Evolutionary conservation across 2,329 filamentous ascomycete genomes (phyloP).

Genomic region (Aureobasidium sp.): DNA sequence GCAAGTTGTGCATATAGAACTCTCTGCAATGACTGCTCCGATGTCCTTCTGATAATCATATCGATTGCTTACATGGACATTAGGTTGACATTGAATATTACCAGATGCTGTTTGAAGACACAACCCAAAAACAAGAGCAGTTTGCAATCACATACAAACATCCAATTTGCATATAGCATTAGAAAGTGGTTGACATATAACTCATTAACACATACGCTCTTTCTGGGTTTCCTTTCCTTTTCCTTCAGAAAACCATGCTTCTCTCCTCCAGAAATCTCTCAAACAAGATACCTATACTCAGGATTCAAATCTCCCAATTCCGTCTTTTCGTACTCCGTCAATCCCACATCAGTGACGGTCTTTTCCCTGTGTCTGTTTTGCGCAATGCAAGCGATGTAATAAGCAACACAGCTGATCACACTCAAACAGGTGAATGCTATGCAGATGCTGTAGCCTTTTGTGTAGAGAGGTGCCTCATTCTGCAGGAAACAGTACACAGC

Average conservation of each 20-base stretch:
- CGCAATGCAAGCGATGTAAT: constrained; percentile 51
- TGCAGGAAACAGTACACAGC: constrained; percentile 44
- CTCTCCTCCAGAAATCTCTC: constrained; percentile 15
- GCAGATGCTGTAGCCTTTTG: constrained; percentile 68
- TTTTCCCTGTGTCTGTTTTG: constrained; percentile 57
- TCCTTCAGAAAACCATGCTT: background rate
- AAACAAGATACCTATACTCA: constrained; percentile 52
- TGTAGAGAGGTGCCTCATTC: constrained; percentile 61
- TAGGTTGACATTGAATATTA: background rate
- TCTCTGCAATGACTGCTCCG: too few relatives aligned
- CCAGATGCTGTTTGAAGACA: too few relatives aligned
- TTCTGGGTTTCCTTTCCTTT: background rate
- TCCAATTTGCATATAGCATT: background rate
- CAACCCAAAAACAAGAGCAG: too few relatives aligned
- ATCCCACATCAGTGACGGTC: constrained; percentile 37
- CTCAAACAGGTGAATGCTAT: constrained; percentile 67
- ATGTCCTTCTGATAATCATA: background rate
- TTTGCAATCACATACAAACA: background rate
- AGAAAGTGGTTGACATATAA: background rate
- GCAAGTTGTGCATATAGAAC: too few relatives aligned
- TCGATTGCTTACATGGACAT: too few relatives aligned
- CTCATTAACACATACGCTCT: background rate
- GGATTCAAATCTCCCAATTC: constrained; percentile 55
- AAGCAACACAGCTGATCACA: constrained; percentile 53
- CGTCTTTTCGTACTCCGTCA: constrained; percentile 57